Base-by-base conservation (phyloP, 306 rosid species). In the Quercus engelmannii region DNA sequence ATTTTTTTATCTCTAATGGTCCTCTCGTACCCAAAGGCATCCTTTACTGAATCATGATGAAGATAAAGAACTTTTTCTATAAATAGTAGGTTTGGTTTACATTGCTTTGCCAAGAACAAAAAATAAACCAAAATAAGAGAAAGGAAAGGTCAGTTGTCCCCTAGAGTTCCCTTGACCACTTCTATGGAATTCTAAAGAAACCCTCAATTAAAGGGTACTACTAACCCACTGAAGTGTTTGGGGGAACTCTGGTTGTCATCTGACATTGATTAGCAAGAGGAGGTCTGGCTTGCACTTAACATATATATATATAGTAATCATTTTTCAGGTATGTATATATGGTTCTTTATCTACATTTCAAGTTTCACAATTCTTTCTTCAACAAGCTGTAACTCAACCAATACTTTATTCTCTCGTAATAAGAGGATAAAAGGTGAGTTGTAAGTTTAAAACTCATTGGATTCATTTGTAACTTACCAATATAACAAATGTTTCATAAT, bases 161-260 rank as follows among this genome's bases (percentile, higher is more conserved):
- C 80, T 69, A 58, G 80, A 74, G 83, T 74, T 80, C 59, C 72
- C 76, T 49, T 57, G 35, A 38, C 21, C 79, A 74, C 79, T 80
- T 80, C 79, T n/a, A 15, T 79, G 76, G 46, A 61, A 52, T 2
- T 8, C 10, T n/a, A 56, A 56, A 56, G 8, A 52, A 35, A 49
- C n/a, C 70, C 14, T 25, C 15, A 38, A 30, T 51, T 52, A 33
- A 46, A 71, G 33, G 14, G 25, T 4, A 15, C 57, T 55, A 57
- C 30, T 69, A 23, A 31, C 38, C 55, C 26, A 57, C 43, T 80
- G 83, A 80, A 80, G 76, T 80, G 76, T 80, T 80, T 80, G 83
- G 83, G 76, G 79, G 83, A 26, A 80, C 83, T 68, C 75, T 25
- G 18, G 83, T 62, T 25, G 79, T 2, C 79, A 67, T 18, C 51